Evolutionary conservation across 768 basidiomycete species (phyloP).

Genomic region (Aureoboletus auriporus): DNA sequence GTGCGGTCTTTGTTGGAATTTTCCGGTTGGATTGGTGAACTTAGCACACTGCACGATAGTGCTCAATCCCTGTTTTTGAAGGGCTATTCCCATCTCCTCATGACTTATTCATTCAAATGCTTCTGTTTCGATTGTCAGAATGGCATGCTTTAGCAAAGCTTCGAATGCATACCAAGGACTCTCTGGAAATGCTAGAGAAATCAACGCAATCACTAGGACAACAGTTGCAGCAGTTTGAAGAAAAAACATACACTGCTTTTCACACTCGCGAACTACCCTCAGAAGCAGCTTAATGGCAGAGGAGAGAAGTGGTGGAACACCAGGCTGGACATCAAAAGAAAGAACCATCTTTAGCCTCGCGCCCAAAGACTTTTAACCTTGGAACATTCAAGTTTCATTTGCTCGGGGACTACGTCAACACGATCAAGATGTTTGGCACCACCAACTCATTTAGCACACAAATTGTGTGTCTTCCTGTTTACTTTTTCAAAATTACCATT

Average conservation of each 20-base stretch:
- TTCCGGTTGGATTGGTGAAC: not conserved
- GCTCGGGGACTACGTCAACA: not conserved
- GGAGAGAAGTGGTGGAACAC: not conserved
- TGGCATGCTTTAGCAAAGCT: constrained; percentile 2
- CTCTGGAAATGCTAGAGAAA: not conserved
- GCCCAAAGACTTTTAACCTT: not conserved
- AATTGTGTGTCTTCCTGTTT: no score
- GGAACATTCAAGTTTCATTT: not conserved
- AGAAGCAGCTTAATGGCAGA: not conserved
- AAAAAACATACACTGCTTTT: not conserved
- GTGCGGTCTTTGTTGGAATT: not conserved
- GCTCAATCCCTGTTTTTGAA: constrained; percentile 37
- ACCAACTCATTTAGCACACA: not conserved
- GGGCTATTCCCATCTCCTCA: constrained; percentile 30
- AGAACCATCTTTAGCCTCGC: not conserved
- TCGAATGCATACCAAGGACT: not conserved
- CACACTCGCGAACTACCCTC: not conserved
- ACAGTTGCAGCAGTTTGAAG: not conserved
- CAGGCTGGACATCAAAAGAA: not conserved
- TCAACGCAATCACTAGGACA: not conserved
- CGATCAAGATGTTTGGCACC: not conserved
- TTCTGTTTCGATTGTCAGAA: not conserved
- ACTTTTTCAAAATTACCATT: no score
- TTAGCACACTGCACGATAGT: constrained; percentile 15
- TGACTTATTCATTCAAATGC: constrained; percentile 3